Base-by-base conservation (phyloP, 1,139 yeast species). In the Blastobotrys buckinghamii region DNA sequence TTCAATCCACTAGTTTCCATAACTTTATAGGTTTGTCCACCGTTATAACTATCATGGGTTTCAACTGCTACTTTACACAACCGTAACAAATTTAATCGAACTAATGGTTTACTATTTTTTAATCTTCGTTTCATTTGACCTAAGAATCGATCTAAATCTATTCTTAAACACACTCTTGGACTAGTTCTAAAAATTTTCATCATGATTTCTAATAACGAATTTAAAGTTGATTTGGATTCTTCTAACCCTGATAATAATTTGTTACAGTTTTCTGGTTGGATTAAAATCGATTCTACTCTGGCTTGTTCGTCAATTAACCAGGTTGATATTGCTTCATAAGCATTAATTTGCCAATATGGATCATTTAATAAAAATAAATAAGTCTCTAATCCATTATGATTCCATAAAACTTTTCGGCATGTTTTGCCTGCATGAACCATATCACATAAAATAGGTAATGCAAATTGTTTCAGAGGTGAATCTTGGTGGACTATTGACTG, bases 301-400 rank as follows among this genome's bases (percentile, higher is more conserved):
- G 55, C 57, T 16, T 61, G 57, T 42, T 68, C 70, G 5, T 62
- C 67, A 15, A 60, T 61, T 36, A 65, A 54, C 71, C 74, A 69
- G 3, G 60, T 58, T 4, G 61, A 60, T 16, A 82, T 68, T 0
- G 87, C 75, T 43, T 82, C 87, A 55, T 81, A 70, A 0, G 86
- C 81, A 63, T 78, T 79, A 17, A 82, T 78, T 60, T 81, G 86
- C 88, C 88, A 82, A 55, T 79, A 78, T 0, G 84, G 81, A 58
- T 82, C 84, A 12, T 73, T 59, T 15, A 82, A 62, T 13, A 82
- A 66, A 26, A 69, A 68, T 39, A 75, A 65, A 53, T 80, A 79
- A 1, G 75, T 70, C 6, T 68, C 65, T n/a, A 80, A 59, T 2
- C 78, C 72, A 33, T 70, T 67, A 50, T 71, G 58, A 46, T 69